Base-by-base conservation (phyloP, 2,329 filamentous ascomycete genomes). In the Ceratocystis eucalypticola region DNA sequence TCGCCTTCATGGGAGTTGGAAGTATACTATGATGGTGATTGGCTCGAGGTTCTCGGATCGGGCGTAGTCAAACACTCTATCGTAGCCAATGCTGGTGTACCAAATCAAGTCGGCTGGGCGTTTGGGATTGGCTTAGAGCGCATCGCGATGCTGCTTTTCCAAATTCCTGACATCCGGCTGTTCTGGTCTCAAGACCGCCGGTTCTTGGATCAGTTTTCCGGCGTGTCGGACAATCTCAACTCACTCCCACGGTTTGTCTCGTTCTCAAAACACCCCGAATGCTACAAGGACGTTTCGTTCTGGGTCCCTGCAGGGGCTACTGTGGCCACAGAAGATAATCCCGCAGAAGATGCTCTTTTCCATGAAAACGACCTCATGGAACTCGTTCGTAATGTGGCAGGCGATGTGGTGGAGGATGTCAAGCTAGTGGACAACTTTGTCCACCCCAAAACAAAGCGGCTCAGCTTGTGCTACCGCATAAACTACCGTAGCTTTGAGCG, bases 301-400 rank as follows among this genome's bases (percentile, higher is more conserved):
- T 99, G 94, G 94, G 77, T 97, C 65, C 72, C 69, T 5, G 70
- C 72, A 33, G 70, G 78, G 75, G 64, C 67, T 8, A 64, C 41
- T 4, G 67, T 66, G 20, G 67, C 64, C n/a, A 68, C 57, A 5
- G 66, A 68, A 48, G 63, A 68, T 45, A 77, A 79, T 1, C 75
- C 78, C 25, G 80, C 76, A 2, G 80, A 78, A 12, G 81, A 80
- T 33, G 80, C 77, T 65, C 72, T 70, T 3, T 91, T 96, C 73
- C 93, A 97, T 75, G 92, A 95, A 74, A 97, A 97, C 76, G 94
- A 99, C 75, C 80, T 97, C 64, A 97, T 97, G 93, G 94, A 97
- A 76, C 83, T 96, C 66, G 89, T 96, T 20, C 86, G 94, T 70
- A 86, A 86, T 70, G 81, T 93, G 61, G 89, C 85, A 8, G 92